Evolutionary conservation across 2,329 filamentous ascomycete genomes (phyloP), one percentile per base, ranked within the genome.

Genomic region (Blastomyces silverae): DNA sequence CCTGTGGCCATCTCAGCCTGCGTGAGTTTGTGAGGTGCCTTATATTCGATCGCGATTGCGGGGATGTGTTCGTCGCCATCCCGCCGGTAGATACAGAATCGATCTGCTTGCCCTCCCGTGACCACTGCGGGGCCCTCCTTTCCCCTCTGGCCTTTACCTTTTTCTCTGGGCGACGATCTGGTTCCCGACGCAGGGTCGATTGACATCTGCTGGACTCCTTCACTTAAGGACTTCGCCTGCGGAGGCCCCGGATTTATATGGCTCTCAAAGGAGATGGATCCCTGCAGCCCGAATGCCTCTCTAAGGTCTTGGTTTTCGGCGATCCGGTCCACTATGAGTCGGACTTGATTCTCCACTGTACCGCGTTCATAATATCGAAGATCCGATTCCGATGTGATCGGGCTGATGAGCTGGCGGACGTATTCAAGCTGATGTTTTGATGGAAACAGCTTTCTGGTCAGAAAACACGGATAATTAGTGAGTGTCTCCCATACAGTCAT

Each of bases 221-320:
- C 67, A n/a, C 61, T 63, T 1, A 28, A 50, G 17, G 68, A 31
- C 55, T 64, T 70, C n/a, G 69, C 66, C 61, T 58, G 1, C 37
- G 53, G 17, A 48, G 37, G 44, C 3, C 73, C 71, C 20, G 76
- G 70, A 63, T 77, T 78, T 1, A 71, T 76, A 60, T 78, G 71
- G 67, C 73, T 78, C 65, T 78, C 71, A 57, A 79, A 79, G 1
- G 72, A 74, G 28, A 78, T 68, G 0, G 71, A 72, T 61, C 76
- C 74, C 20, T 64, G 46, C 4, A 80, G 66, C 37, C 70, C 71
- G n/a, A 80, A 70, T 37, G 52, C 28, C 15, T 62, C 56, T 59
- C 73, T 71, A 11, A 79, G 66, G 11, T 61, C 28, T 15, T 68
- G 20, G 53, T 80, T 64, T 1, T 72, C 64, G 31, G 70, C 73